A percentile compares a stretch with the other conserved stretches of the same genome.
These are phyloP conservation scores for Conticribra guillardii DNA, from an alignment of 108 stramenopile species.

Conservation along the genomic window DNA sequence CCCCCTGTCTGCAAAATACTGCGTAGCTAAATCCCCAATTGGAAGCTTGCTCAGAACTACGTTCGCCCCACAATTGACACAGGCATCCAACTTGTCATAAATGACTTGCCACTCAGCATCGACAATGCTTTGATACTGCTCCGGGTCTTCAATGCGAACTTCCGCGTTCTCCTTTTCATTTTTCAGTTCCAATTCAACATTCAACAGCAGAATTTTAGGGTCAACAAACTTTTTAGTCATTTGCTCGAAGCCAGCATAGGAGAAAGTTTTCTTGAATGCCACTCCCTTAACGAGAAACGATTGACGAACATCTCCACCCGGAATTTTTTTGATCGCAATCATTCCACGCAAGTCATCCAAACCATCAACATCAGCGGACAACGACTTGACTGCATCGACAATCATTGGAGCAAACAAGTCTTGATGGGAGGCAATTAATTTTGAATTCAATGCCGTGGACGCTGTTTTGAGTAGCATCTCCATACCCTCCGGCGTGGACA, in stretches of 20 bases:
- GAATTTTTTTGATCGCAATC: constrained; percentile 97
- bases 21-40: constrained; percentile 98
- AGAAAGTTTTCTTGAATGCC: constrained; percentile 99
- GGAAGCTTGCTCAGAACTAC: constrained; percentile 97
- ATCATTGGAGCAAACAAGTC: constrained; percentile 99
- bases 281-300: constrained; percentile 95
- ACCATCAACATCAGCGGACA: constrained; percentile 60
- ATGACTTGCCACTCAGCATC: constrained; percentile 99
- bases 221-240: constrained; percentile 95
- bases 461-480: constrained; percentile 95
- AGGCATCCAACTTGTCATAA: constrained; percentile 97
- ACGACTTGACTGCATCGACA: constrained; percentile 91
- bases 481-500: constrained; percentile 51
- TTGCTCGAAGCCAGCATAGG: constrained; percentile 99
- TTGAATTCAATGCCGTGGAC: constrained; percentile 97
- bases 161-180: constrained; percentile 99
- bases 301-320: constrained; percentile 94
- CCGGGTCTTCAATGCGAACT: constrained; percentile 96
- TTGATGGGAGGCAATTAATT: constrained; percentile 96
- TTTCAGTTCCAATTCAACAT: constrained; percentile 99
- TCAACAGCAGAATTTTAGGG: constrained; percentile 93
- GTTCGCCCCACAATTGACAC: constrained; percentile 93
- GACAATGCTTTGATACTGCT: constrained; percentile 97
- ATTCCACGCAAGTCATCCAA: constrained; percentile 81
- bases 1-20: constrained; percentile 98